phyloP scores from a whole-genome alignment of 805 yeast species.

The Hanseniaspora clermontiae region DNA sequence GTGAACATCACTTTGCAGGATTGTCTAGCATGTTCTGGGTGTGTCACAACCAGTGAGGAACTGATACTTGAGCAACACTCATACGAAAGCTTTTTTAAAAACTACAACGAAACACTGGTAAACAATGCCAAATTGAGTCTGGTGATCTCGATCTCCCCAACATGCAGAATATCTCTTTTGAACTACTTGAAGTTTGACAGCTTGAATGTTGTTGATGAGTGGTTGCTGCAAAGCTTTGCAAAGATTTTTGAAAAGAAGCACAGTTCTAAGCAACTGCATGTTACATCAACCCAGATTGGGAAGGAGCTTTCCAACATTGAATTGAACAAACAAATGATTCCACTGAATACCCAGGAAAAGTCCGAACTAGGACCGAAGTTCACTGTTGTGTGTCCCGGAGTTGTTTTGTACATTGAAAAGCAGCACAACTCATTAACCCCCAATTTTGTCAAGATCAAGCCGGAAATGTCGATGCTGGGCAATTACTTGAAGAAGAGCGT shows the following conservation, averaged over 20 bases:
- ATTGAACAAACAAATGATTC: conserved; percentile 31
- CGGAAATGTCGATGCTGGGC: conserved; percentile 93
- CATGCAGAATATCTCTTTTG: conserved; percentile 71
- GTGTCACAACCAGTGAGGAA: conserved; percentile 95
- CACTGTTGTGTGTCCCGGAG: conserved; percentile 83
- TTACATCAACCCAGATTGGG: conserved; percentile 64
- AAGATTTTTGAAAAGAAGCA: conserved; percentile 32
- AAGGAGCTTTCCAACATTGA: conserved; percentile 50
- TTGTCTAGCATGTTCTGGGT: conserved; percentile 93
- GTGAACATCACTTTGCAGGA: conserved; percentile 86
- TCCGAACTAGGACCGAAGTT: conserved; percentile 37
- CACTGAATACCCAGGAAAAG: not conserved
- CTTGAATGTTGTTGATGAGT: conserved; percentile 46
- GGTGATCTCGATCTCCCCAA: conserved; percentile 75
- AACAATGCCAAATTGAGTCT: conserved; percentile 32
- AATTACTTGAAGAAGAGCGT: conserved; percentile 40
- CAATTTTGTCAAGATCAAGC: conserved; percentile 56
- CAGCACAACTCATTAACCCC: conserved; percentile 80
- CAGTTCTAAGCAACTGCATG: conserved; percentile 57
- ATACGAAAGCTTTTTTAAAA: conserved; percentile 60
- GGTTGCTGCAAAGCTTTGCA: conserved; percentile 43
- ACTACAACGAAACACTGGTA: conserved; percentile 29
- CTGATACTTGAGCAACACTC: conserved; percentile 83
- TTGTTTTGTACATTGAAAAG: conserved; percentile 91
- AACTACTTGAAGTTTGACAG: conserved; percentile 41